Percentiles rank a stretch among this genome's conserved stretches.
phyloP scores from a whole-genome alignment of 2,329 filamentous ascomycete species.

The Acrocalymma vagum region DNA sequence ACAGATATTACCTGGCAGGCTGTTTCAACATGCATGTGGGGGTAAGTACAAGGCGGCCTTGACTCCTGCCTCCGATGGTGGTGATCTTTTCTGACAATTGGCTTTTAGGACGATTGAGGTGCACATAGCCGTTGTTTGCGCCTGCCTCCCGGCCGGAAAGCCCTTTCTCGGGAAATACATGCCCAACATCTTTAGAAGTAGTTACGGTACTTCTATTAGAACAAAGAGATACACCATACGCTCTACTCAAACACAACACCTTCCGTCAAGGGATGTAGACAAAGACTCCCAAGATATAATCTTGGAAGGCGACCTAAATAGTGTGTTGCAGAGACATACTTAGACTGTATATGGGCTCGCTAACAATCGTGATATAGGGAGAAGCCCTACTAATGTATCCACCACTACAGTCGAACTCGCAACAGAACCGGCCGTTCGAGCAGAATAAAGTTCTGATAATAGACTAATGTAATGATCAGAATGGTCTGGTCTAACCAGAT shows the following conservation, averaged over 20 bases:
- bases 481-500: too few species aligned
- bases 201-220: conserved; percentile 3
- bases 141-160: conserved; percentile 3
- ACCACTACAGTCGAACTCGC: conserved; percentile 7
- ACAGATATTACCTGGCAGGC: conserved; percentile 5
- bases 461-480: too few species aligned
- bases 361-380: too few species aligned
- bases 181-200: conserved; percentile 4
- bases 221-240: conserved; percentile 6
- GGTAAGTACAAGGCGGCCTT: conserved; percentile 10
- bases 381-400: too few species aligned
- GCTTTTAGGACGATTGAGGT: conserved; percentile 3
- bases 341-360: conserved; percentile 6
- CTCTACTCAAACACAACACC: conserved; percentile 4
- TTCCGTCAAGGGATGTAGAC: conserved; percentile 4
- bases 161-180: conserved; percentile 7
- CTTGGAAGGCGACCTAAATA: conserved; percentile 1
- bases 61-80: too few species aligned
- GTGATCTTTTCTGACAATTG: too few species aligned
- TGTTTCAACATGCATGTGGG: not conserved
- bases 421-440: conserved; percentile 2
- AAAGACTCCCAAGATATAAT: conserved; percentile 5
- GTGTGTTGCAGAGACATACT: conserved; percentile 6
- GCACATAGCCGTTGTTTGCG: conserved; percentile 2
- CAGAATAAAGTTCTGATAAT: conserved; percentile 4